Evolutionary conservation across 768 basidiomycete species (phyloP).

Genomic region (Agaricus blazei): DNA sequence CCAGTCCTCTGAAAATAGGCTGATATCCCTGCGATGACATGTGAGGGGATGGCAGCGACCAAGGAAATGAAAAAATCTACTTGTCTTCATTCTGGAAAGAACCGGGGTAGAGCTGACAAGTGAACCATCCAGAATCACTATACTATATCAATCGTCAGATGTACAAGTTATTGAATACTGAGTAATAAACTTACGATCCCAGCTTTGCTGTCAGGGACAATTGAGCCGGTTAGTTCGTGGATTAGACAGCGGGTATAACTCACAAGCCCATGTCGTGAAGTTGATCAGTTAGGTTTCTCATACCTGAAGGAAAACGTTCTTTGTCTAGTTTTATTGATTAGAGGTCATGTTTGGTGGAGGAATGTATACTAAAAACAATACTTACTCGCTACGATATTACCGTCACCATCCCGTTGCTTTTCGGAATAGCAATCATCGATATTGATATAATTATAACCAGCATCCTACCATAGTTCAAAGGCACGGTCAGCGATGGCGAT

Average conservation of each 20-base stretch:
- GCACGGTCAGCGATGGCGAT: too few species aligned
- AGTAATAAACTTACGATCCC: constrained; percentile 46
- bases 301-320: constrained; percentile 50
- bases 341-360: not conserved
- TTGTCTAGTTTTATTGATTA: constrained; percentile 29
- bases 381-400: constrained; percentile 52
- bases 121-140: constrained; percentile 66
- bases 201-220: constrained; percentile 36
- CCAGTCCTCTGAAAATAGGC: constrained; percentile 53
- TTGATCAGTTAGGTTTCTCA: constrained; percentile 48
- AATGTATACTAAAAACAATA: not conserved
- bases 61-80: constrained; percentile 17
- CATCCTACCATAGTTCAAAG: constrained; percentile 33
- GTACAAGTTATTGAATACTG: not conserved
- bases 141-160: constrained; percentile 31
- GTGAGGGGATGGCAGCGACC: not conserved
- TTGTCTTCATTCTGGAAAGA: constrained; percentile 60
- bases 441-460: constrained; percentile 54
- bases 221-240: not conserved
- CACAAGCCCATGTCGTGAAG: constrained; percentile 56
- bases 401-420: constrained; percentile 42
- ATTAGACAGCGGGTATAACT: constrained; percentile 16
- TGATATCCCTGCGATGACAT: constrained; percentile 39
- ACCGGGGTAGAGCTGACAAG: constrained; percentile 61
- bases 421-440: constrained; percentile 64